Base-by-base conservation (phyloP, 108 stramenopile species). In the Aurantiochytrium sp. region DNA sequence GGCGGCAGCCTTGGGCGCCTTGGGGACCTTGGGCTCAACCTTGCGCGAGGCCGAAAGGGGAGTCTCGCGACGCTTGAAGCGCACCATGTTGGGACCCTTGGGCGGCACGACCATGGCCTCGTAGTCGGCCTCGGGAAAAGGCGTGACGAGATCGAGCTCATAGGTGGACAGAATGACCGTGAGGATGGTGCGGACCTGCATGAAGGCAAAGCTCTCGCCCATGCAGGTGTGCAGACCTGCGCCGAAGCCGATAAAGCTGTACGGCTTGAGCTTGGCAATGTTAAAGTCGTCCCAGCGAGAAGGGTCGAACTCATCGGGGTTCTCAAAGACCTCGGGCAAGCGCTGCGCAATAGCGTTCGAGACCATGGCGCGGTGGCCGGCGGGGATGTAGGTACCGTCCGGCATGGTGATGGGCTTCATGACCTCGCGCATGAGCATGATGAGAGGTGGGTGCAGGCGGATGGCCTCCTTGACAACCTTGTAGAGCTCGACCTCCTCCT, bases 71-170 rank as follows among this genome's bases (percentile, higher is more conserved):
- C 89, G 94, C 89, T 92, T 95, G 95, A 97, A 97, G 23, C 93
- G 88, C 5, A 98, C 93, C 57, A 91, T 93, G 92, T 96, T 96
- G 89, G 97, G 96, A 51, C 97, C 98, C 93, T 97, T 97, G 58
- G 98, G 98, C 35, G 98, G 98, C 18, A 99, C 99, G n/a, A 99
- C 99, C 97, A 99, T 98, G 89, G 97, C 97, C 87, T 94, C 95
- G 94, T 98, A 99, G 92, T 98, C 96, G 88, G 96, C 90, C 60
- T 94, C 94, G 6, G 99, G 99, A 87, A 99, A 87, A 58, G 91
- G 90, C n/a, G 93, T 89, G 58, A 96, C 94, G 59, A 89, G 64
- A 88, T 97, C 96, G 76, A 99, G 88, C 83, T 98, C 96, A 90
- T 95, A 99, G 64, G 97, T 95, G 18, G 97, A 95, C 58, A 99